These are phyloP conservation scores for Colletotrichum sp. DNA, from an alignment of 2,329 filamentous ascomycete genomes.

Conservation along the genomic window DNA sequence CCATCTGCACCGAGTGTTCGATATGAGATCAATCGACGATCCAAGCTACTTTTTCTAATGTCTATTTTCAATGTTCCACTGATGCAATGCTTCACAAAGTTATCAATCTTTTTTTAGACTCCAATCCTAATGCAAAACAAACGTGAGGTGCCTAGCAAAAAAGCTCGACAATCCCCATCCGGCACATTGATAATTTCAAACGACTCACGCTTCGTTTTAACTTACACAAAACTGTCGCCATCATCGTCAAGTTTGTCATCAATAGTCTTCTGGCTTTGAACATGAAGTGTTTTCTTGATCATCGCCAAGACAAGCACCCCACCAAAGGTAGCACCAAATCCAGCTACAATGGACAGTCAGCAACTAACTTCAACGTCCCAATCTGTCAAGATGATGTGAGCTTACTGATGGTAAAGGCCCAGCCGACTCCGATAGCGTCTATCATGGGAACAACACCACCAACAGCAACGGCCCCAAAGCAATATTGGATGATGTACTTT, in stretches of 20 bases:
- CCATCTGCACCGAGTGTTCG: fast-evolving
- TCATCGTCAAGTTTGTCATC: neutral
- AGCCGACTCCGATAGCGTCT: neutral
- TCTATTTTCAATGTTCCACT: neutral
- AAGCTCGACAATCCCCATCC: fast-evolving
- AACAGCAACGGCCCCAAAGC: neutral
- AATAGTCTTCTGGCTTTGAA: neutral
- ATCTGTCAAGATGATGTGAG: fast-evolving
- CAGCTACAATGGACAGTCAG: neutral
- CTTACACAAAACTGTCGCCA: neutral
- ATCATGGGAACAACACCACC: neutral
- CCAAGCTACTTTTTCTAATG: fast-evolving
- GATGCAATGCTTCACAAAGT: neutral
- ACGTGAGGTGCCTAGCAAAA: neutral
- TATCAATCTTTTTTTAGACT: neutral
- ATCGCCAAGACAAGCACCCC: neutral
- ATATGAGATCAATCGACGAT: too few relatives aligned
- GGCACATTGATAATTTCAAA: neutral
- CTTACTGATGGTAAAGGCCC: neutral
- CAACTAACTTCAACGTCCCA: fast-evolving
- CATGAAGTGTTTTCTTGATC: neutral
- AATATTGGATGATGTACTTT: neutral
- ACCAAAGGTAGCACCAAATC: neutral
- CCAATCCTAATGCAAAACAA: neutral
- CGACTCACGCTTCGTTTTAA: fast-evolving